These are phyloP conservation scores for Pseudogymnoascus sp. DNA, from an alignment of 2,329 filamentous ascomycete genomes.

Conservation along the genomic window DNA sequence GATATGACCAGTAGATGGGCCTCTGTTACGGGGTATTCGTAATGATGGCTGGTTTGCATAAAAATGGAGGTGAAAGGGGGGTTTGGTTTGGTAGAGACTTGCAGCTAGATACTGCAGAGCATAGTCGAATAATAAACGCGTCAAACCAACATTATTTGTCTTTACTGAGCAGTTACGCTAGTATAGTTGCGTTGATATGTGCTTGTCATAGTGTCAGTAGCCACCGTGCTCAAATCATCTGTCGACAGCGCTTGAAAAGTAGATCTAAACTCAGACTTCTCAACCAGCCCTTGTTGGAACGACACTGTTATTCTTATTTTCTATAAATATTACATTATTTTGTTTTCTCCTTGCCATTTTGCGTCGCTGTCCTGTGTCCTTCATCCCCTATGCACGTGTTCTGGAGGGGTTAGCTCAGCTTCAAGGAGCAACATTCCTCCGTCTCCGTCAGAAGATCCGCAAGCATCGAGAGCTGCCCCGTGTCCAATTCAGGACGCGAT, in stretches of 20 bases:
- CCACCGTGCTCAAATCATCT: neutral
- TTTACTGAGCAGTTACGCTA: neutral
- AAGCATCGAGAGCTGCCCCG: constrained; percentile 8
- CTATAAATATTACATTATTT: neutral
- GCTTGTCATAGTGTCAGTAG: neutral
- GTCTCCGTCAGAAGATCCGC: neutral
- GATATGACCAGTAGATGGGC: neutral
- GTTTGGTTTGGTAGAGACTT: neutral
- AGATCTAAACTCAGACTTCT: neutral
- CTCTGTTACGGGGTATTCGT: constrained; percentile 3
- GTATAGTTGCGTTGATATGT: neutral
- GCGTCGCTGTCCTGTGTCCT: neutral
- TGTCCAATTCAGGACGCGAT: constrained; percentile 7
- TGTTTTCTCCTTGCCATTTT: neutral
- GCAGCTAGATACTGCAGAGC: constrained; percentile 3
- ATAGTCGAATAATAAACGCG: constrained; percentile 1
- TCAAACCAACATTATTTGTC: neutral
- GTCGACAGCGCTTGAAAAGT: neutral
- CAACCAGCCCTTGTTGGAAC: neutral
- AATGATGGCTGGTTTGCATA: constrained; percentile 7
- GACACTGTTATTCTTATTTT: neutral
- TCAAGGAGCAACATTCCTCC: neutral
- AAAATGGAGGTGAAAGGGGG: constrained; percentile 4
- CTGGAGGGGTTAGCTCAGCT: neutral
- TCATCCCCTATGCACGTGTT: neutral